Percentiles rank a stretch among this genome's conserved stretches.
These are phyloP conservation scores for Xylaria castorea DNA, from an alignment of 495 filamentous ascomycete genomes.

Conservation along the genomic window DNA sequence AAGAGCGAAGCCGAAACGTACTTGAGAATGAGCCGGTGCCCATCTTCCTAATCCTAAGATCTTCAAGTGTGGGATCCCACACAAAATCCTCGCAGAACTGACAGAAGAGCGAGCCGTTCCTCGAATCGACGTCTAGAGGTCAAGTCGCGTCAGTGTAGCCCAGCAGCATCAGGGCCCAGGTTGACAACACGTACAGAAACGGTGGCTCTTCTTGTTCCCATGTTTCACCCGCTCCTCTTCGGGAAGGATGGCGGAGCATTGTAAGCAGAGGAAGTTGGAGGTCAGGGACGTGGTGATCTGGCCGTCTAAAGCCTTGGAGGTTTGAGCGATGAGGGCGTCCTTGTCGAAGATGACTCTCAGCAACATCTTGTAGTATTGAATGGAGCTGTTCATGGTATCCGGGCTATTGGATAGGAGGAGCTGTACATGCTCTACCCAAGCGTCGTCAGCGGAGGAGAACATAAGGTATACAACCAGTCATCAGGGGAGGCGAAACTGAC, in stretches of 20 bases:
- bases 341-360: constrained; percentile 58
- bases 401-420: constrained; percentile 57
- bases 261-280: constrained; percentile 72
- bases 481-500: constrained; percentile 42
- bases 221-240: constrained; percentile 64
- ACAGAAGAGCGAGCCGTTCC: constrained; percentile 78
- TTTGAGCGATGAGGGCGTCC: constrained; percentile 56
- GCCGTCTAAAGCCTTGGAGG: constrained; percentile 53
- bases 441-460: constrained; percentile 34
- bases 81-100: constrained; percentile 85
- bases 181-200: constrained; percentile 64
- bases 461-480: neutral
- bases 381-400: constrained; percentile 56
- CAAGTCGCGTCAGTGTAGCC: constrained; percentile 22
- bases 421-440: constrained; percentile 58
- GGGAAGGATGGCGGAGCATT: constrained; percentile 66
- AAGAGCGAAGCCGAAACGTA: constrained; percentile 28
- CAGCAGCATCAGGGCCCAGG: neutral
- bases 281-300: constrained; percentile 57
- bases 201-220: constrained; percentile 63
- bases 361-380: constrained; percentile 61
- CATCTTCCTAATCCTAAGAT: constrained; percentile 66
- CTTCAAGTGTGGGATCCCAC: constrained; percentile 84
- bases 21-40: constrained; percentile 59
- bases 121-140: constrained; percentile 77